Percentiles rank a stretch among this genome's conserved stretches.
phyloP scores from a whole-genome alignment of 2,329 filamentous ascomycete species.

The Ophiocordyceps robertsii region DNA sequence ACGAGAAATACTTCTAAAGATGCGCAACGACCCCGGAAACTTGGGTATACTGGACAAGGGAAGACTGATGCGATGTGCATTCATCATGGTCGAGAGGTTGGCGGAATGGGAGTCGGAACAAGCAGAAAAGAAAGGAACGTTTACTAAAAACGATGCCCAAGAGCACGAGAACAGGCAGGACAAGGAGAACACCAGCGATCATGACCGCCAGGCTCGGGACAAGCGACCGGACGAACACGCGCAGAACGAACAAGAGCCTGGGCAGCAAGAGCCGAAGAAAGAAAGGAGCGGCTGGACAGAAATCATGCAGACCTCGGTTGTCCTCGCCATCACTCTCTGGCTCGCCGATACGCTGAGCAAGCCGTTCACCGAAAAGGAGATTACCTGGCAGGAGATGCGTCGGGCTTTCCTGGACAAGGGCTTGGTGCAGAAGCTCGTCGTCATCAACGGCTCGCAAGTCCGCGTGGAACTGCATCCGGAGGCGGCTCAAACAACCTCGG shows the following conservation, averaged over 20 bases:
- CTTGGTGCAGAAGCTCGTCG: conserved; percentile 81
- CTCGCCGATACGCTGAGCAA: conserved; percentile 26
- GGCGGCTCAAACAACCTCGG: conserved; percentile 35
- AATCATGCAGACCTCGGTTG: conserved; percentile 8
- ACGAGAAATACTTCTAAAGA: conserved; percentile 39
- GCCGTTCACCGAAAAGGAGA: conserved; percentile 48
- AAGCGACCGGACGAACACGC: conserved; percentile 6
- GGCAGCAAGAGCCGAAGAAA: conserved; percentile 6
- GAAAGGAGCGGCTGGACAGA: not conserved
- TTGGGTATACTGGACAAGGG: conserved; percentile 24
- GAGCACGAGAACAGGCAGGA: conserved; percentile 7
- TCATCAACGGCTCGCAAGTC: conserved; percentile 60
- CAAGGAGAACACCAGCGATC: conserved; percentile 6
- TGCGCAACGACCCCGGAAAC: conserved; percentile 44
- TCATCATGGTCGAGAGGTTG: conserved; percentile 21
- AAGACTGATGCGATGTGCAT: conserved; percentile 21
- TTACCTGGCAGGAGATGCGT: conserved; percentile 95
- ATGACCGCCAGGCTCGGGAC: conserved; percentile 7
- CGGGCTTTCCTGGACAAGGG: conserved; percentile 93
- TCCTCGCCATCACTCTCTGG: conserved; percentile 41
- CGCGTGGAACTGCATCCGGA: conserved; percentile 70
- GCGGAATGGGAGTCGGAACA: conserved; percentile 14
- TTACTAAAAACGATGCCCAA: conserved; percentile 11
- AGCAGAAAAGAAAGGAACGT: conserved; percentile 6
- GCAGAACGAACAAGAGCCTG: not conserved